Percentiles rank a stretch among this genome's conserved stretches.
phyloP scores from a whole-genome alignment of 352 stramenopile species.

The Phytopythium mirpurense region DNA sequence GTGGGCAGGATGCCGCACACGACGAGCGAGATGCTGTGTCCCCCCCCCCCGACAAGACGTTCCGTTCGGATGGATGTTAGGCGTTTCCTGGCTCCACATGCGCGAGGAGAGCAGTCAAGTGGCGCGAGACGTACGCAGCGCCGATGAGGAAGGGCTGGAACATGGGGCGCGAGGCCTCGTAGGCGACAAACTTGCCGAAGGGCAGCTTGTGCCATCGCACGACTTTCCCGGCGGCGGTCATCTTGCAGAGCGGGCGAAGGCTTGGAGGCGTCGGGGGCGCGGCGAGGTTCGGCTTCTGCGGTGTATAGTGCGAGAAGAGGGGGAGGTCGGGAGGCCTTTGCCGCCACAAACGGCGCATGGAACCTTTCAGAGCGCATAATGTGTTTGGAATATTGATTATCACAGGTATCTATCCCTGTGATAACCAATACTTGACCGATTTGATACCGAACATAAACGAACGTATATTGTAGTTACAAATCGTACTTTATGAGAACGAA shows the following conservation, averaged over 20 bases:
- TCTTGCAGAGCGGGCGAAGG: constrained; percentile 14
- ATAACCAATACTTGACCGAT: too few species aligned
- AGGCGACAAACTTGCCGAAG: constrained; percentile 68
- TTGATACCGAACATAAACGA: too few species aligned
- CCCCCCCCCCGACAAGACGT: too few species aligned
- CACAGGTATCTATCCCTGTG: too few species aligned
- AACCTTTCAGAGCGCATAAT: neutral
- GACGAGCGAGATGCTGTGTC: constrained; percentile 56
- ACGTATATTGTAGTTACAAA: neutral
- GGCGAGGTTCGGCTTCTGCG: constrained; percentile 4
- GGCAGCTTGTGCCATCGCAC: constrained; percentile 82
- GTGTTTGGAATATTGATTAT: too few species aligned
- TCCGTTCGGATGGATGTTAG: too few species aligned
- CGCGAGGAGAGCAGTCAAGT: neutral
- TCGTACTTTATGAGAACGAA: too few species aligned
- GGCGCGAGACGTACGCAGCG: constrained; percentile 41
- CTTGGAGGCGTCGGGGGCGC: neutral
- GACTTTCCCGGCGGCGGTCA: constrained; percentile 55
- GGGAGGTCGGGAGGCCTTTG: neutral
- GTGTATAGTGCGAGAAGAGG: neutral
- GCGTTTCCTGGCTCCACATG: neutral
- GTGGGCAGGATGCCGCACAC: constrained; percentile 80
- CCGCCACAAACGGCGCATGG: neutral
- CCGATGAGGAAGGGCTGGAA: constrained; percentile 84
- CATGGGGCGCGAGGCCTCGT: constrained; percentile 73